Conservation (phyloP, 2,329 filamentous ascomycete species). For the Chaetomiaceae sp. region DNA sequence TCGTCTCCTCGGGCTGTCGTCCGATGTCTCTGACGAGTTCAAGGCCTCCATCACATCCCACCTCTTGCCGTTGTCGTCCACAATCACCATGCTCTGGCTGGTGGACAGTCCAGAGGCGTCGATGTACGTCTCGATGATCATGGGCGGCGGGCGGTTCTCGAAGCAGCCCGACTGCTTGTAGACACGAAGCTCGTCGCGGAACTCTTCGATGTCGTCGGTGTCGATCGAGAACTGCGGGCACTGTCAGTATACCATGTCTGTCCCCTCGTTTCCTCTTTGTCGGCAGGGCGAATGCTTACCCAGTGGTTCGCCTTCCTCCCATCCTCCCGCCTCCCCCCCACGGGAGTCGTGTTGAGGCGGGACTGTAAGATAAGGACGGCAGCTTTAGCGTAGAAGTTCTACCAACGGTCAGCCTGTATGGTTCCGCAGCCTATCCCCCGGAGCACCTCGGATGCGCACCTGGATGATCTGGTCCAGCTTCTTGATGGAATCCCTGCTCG, state of each 20-base stretch:
- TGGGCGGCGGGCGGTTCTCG: constrained; percentile 70
- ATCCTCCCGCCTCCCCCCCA: constrained; percentile 43
- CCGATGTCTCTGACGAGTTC: constrained; percentile 55
- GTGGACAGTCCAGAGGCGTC: constrained; percentile 73
- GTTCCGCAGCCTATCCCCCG: background rate
- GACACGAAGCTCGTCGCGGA: constrained; percentile 70
- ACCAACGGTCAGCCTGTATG: constrained; percentile 15
- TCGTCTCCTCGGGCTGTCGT: constrained; percentile 33
- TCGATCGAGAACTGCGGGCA: constrained; percentile 80
- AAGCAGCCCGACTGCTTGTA: constrained; percentile 80
- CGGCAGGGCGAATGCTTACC: constrained; percentile 44
- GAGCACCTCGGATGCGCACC: constrained; percentile 42
- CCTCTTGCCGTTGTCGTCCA: constrained; percentile 84
- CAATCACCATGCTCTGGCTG: constrained; percentile 79
- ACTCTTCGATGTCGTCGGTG: constrained; percentile 85
- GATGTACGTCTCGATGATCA: constrained; percentile 87
- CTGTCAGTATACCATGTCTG: constrained; percentile 7
- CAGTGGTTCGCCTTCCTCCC: constrained; percentile 72
- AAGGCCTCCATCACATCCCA: constrained; percentile 89
- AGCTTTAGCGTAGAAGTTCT: constrained; percentile 92
- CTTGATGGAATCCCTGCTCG: constrained; percentile 62
- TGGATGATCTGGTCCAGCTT: constrained; percentile 93
- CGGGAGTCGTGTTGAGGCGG: constrained; percentile 63
- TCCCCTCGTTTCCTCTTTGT: background rate
- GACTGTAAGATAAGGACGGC: constrained; percentile 80